A percentile compares a stretch with the other conserved stretches of the same genome.
Evolutionary conservation across 2,329 filamentous ascomycete genomes (phyloP).

Genomic region (Epichloe bromicola): DNA sequence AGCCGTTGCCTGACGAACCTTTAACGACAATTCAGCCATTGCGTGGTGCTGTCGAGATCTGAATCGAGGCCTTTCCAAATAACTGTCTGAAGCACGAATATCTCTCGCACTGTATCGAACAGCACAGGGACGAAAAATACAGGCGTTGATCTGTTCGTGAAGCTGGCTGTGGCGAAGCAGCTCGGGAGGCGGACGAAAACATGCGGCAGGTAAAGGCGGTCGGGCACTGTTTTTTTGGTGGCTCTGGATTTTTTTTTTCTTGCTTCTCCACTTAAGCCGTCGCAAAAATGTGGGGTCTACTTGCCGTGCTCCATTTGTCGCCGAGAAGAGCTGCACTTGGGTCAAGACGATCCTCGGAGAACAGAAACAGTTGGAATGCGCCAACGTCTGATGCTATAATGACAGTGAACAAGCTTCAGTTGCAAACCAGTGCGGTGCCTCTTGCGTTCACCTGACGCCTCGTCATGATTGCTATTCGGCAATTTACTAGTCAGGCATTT

Average conservation of each 20-base stretch:
- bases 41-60: neutral
- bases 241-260: slow-evolving; percentile 10
- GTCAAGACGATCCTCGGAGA: too few relatives aligned
- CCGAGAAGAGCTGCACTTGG: too few relatives aligned
- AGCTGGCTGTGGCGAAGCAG: neutral
- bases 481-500: too few relatives aligned
- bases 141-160: neutral
- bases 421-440: too few relatives aligned
- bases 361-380: too few relatives aligned
- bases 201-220: slow-evolving; percentile 7
- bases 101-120: neutral
- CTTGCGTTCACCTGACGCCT: too few relatives aligned
- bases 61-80: neutral
- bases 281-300: neutral
- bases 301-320: neutral
- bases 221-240: slow-evolving; percentile 4
- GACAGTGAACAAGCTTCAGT: too few relatives aligned
- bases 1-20: slow-evolving; percentile 26
- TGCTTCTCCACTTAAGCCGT: neutral
- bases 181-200: neutral
- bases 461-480: too few relatives aligned
- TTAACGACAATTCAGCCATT: slow-evolving; percentile 33
- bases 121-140: neutral
- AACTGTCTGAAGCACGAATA: neutral
- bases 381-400: too few relatives aligned